Evolutionary conservation across 768 basidiomycete genomes (phyloP).

Genomic region (Rickenella mellea): DNA sequence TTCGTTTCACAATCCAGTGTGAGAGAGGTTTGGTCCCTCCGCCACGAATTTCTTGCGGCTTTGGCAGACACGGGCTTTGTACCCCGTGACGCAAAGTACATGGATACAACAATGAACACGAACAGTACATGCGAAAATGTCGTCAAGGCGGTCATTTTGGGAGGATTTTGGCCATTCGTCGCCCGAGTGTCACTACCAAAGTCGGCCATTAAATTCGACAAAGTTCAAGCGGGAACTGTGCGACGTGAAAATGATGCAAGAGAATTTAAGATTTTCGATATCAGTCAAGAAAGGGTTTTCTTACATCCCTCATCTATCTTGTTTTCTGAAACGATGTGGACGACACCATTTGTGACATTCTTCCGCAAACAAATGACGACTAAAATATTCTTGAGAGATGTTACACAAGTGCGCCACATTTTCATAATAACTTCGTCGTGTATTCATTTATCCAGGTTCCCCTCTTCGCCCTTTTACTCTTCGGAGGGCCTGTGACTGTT

Average conservation of each 20-base stretch:
- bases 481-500: conserved; percentile 71
- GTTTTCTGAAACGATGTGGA: conserved; percentile 67
- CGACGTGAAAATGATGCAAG: conserved; percentile 78
- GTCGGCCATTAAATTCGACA: conserved; percentile 74
- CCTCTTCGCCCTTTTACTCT: conserved; percentile 75
- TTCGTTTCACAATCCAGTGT: conserved; percentile 71
- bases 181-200: conserved; percentile 67
- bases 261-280: conserved; percentile 77
- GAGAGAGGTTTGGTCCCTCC: conserved; percentile 70
- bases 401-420: conserved; percentile 58
- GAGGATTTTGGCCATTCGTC: conserved; percentile 81
- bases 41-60: conserved; percentile 66
- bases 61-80: conserved; percentile 67
- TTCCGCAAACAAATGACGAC: conserved; percentile 76
- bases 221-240: conserved; percentile 73
- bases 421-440: not conserved
- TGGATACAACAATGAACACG: conserved; percentile 44
- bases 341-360: conserved; percentile 71
- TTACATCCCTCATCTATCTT: conserved; percentile 76
- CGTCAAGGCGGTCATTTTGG: conserved; percentile 76
- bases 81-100: conserved; percentile 33
- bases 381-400: conserved; percentile 81
- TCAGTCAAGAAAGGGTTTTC: conserved; percentile 54
- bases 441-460: conserved; percentile 48
- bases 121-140: conserved; percentile 64